These are phyloP conservation scores for Microthlaspi erraticum DNA, from an alignment of 345 rosid genomes.

Conservation along the genomic window DNA sequence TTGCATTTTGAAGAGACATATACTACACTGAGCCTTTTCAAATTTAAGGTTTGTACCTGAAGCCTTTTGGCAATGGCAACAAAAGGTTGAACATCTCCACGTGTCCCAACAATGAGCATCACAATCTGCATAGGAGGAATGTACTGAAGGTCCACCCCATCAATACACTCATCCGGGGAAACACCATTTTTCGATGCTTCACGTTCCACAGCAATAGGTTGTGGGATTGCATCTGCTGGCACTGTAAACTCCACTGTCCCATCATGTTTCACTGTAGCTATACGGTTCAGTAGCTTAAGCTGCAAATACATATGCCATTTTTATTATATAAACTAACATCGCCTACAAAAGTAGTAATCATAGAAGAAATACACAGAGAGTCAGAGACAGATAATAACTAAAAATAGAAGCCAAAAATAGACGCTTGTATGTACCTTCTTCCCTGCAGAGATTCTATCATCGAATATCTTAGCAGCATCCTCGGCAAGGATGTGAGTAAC, in stretches of 20 bases:
- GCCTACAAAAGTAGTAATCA: slow-evolving; percentile 2
- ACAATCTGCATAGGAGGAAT: slow-evolving; percentile 80
- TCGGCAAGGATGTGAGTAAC: slow-evolving; percentile 63
- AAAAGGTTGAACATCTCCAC: slow-evolving; percentile 95
- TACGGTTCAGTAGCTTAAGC: slow-evolving; percentile 80
- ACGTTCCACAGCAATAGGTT: slow-evolving; percentile 45
- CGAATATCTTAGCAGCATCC: slow-evolving; percentile 84
- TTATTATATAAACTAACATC: too few species aligned
- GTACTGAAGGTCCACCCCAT: slow-evolving; percentile 61
- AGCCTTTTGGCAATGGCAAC: slow-evolving; percentile 81
- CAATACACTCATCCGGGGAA: slow-evolving; percentile 66
- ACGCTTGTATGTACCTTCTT: slow-evolving; percentile 67
- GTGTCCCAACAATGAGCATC: slow-evolving; percentile 76
- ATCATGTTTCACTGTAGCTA: slow-evolving; percentile 93
- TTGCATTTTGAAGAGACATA: background rate
- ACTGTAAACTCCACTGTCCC: slow-evolving; percentile 96
- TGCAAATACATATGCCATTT: slow-evolving; percentile 54
- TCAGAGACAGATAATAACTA: slow-evolving; percentile 10
- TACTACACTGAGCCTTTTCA: background rate
- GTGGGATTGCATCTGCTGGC: slow-evolving; percentile 77
- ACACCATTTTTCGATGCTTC: slow-evolving; percentile 47
- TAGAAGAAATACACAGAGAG: background rate
- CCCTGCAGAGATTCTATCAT: slow-evolving; percentile 69
- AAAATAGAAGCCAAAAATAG: slow-evolving; percentile 36
- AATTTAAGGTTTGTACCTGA: slow-evolving; percentile 54